phyloP scores from a whole-genome alignment of 2,329 filamentous ascomycete genomes.

The Penicillium sp. region DNA sequence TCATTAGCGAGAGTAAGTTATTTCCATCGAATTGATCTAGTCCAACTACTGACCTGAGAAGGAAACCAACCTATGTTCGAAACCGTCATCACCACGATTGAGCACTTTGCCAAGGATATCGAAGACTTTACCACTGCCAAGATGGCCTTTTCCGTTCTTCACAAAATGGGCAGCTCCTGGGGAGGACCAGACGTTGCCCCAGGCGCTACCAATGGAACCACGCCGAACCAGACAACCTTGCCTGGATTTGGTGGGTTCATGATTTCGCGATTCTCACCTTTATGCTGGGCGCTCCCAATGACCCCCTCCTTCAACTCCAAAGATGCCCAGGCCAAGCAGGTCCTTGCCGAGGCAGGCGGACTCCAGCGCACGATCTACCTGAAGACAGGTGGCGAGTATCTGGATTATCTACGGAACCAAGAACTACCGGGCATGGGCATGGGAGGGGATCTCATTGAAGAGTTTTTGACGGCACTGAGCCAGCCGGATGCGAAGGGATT shows the following conservation, averaged over 20 bases:
- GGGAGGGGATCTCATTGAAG: constrained; percentile 47
- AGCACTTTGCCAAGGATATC: constrained; percentile 78
- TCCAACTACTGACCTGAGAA: constrained; percentile 12
- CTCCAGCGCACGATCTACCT: constrained; percentile 87
- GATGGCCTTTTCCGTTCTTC: constrained; percentile 79
- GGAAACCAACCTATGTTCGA: constrained; percentile 91
- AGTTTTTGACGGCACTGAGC: constrained; percentile 48
- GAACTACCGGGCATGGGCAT: constrained; percentile 52
- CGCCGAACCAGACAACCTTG: constrained; percentile 51
- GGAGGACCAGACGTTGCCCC: constrained; percentile 75
- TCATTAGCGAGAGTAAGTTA: constrained; percentile 73
- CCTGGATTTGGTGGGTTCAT: constrained; percentile 92
- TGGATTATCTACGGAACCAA: constrained; percentile 51
- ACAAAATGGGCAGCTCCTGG: constrained; percentile 83
- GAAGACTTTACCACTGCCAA: constrained; percentile 66
- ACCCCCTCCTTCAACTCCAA: constrained; percentile 77
- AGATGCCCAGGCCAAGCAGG: constrained; percentile 85
- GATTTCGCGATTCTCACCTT: constrained; percentile 81
- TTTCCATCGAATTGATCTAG: background rate
- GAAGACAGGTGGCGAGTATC: constrained; percentile 83
- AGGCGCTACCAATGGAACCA: constrained; percentile 28
- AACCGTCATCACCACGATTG: constrained; percentile 79
- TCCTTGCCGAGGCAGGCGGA: constrained; percentile 82
- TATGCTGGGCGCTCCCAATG: constrained; percentile 85
- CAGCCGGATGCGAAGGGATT: constrained; percentile 48